phyloP scores from a whole-genome alignment of 768 basidiomycete genomes.

The Calocybe gangraenosa region DNA sequence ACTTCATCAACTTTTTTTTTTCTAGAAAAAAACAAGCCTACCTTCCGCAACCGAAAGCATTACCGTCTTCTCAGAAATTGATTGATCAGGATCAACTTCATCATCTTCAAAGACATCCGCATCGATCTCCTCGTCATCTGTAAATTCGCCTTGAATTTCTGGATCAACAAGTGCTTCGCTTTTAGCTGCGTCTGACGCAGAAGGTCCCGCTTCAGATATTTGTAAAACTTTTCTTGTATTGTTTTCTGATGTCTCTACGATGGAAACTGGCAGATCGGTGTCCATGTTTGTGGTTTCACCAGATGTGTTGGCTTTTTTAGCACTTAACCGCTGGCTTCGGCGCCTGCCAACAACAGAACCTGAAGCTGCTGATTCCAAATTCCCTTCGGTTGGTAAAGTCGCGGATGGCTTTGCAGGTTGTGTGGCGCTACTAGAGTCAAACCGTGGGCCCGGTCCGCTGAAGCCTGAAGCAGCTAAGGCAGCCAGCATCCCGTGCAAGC shows the following conservation, averaged over 20 bases:
- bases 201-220: slow-evolving; percentile 18
- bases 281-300: slow-evolving; percentile 10
- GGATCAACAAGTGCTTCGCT: slow-evolving; percentile 62
- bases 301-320: slow-evolving; percentile 42
- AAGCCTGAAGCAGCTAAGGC: slow-evolving; percentile 77
- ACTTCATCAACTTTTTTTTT: background rate
- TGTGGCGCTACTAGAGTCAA: slow-evolving; percentile 30
- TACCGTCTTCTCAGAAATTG: slow-evolving; percentile 78
- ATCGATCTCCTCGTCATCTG: slow-evolving; percentile 84
- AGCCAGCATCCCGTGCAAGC: slow-evolving; percentile 88
- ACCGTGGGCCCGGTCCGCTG: slow-evolving; percentile 44
- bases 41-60: slow-evolving; percentile 80
- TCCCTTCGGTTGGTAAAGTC: slow-evolving; percentile 27
- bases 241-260: slow-evolving; percentile 6
- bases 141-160: slow-evolving; percentile 69
- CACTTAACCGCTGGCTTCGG: slow-evolving; percentile 81
- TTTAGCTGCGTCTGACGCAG: slow-evolving; percentile 36
- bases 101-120: slow-evolving; percentile 90
- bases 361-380: slow-evolving; percentile 5
- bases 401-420: slow-evolving; percentile 26
- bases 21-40: slow-evolving; percentile 23
- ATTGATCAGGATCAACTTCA: slow-evolving; percentile 71
- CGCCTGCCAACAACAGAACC: slow-evolving; percentile 51
- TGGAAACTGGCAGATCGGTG: slow-evolving; percentile 14
- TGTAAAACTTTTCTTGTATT: slow-evolving; percentile 7